These are phyloP conservation scores for Tricladium varicosporioides DNA, from an alignment of 2,329 filamentous ascomycete species.

Conservation along the genomic window DNA sequence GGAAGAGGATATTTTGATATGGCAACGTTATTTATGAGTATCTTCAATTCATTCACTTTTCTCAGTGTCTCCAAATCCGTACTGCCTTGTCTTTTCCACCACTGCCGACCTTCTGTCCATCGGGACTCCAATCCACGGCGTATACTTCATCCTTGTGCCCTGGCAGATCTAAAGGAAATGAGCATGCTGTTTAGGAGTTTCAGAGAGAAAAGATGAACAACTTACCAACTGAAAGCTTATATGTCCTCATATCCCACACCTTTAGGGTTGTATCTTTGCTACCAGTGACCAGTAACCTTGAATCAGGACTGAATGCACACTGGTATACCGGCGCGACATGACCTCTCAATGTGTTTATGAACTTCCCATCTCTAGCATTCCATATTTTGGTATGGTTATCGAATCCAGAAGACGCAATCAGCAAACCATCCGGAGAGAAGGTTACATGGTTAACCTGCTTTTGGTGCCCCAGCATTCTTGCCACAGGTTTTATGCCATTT, in stretches of 20 bases:
- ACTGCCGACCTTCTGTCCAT: constrained; percentile 84
- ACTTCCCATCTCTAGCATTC: constrained; percentile 73
- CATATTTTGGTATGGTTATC: constrained; percentile 96
- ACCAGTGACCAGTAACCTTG: constrained; percentile 79
- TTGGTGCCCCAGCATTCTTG: constrained; percentile 88
- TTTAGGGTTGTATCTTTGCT: constrained; percentile 64
- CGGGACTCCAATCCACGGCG: constrained; percentile 91
- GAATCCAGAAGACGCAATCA: constrained; percentile 86
- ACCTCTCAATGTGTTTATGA: constrained; percentile 82
- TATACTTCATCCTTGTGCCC: constrained; percentile 93
- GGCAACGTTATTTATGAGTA: too few relatives aligned
- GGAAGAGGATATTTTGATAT: too few relatives aligned
- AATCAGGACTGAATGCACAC: constrained; percentile 89
- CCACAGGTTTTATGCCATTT: constrained; percentile 75
- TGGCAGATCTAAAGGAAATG: constrained; percentile 64
- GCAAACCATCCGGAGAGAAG: constrained; percentile 84
- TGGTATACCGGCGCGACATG: constrained; percentile 93
- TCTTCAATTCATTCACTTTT: not conserved
- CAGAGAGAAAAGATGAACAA: constrained; percentile 1
- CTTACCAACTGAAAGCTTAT: constrained; percentile 63
- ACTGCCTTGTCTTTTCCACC: constrained; percentile 89
- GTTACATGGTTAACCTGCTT: constrained; percentile 96
- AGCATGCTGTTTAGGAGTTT: not conserved
- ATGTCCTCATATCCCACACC: constrained; percentile 90
- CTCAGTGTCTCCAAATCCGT: constrained; percentile 61